A percentile compares a stretch with the other conserved stretches of the same genome.
Conservation (phyloP, 106 monocot genomes). For the Dendrobium officinale region DNA sequence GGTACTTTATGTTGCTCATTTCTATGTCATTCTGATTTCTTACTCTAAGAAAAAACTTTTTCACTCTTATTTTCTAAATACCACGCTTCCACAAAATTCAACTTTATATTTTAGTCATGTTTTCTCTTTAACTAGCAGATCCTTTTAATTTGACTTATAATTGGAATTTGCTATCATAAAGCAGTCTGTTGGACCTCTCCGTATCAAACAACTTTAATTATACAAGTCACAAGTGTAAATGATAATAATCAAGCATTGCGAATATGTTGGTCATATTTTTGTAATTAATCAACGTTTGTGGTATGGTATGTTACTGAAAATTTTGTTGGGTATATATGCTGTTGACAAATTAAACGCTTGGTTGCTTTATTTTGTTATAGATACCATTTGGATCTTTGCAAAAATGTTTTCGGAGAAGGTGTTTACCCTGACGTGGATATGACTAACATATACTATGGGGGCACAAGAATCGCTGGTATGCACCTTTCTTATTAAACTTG, state of each 20-base stretch:
- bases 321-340: background rate
- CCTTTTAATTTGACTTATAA: background rate
- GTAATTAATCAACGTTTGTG: background rate
- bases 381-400: conserved; percentile 95
- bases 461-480: conserved; percentile 78
- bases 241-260: background rate
- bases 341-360: background rate
- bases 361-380: conserved; percentile 25
- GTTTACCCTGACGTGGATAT: conserved; percentile 79
- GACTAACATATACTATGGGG: conserved; percentile 96
- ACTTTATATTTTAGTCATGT: no score
- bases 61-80: background rate
- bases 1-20: background rate
- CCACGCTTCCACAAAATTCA: background rate
- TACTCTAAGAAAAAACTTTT: no score
- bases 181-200: background rate
- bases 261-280: background rate
- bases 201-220: background rate
- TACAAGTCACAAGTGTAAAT: background rate
- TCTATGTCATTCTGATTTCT: background rate
- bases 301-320: conserved; percentile 1
- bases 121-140: background rate
- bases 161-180: background rate
- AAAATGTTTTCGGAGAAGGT: conserved; percentile 84
- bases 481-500: background rate